Conservation (phyloP, 345 rosid species). For the Ceriops decandra region DNA sequence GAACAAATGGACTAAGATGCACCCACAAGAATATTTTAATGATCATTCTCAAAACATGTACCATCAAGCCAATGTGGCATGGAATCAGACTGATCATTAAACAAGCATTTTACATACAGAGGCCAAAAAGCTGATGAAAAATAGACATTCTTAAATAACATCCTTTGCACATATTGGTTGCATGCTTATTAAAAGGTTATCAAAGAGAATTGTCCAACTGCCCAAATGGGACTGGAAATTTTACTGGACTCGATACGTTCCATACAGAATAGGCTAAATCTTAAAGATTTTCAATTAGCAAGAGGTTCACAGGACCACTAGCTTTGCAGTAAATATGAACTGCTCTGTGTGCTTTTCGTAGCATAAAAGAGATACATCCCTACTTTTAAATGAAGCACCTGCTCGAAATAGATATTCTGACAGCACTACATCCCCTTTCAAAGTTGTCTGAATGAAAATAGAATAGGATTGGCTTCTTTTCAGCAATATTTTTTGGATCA, state of each 20-base stretch:
- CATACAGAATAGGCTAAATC: background rate
- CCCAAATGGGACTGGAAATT: background rate
- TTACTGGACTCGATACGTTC: background rate
- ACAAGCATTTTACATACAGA: background rate
- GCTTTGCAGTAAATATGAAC: background rate
- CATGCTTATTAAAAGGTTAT: background rate
- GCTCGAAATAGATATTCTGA: background rate
- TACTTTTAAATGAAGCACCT: background rate
- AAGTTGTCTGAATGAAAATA: background rate
- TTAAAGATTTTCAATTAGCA: constrained; percentile 1
- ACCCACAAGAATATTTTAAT: background rate
- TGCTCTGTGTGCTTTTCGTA: background rate
- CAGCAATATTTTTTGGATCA: background rate
- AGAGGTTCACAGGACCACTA: background rate
- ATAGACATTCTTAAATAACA: too few species aligned
- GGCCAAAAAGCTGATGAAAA: background rate
- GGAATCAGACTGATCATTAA: background rate
- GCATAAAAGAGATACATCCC: background rate
- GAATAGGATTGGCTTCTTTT: background rate
- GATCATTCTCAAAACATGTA: background rate
- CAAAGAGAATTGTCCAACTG: too few species aligned
- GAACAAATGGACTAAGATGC: background rate
- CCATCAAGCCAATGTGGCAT: background rate
- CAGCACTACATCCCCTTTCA: too few species aligned
- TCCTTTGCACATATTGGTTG: too few species aligned